Percentiles rank a stretch among this genome's conserved stretches.
Conservation (phyloP, 352 stramenopile genomes). For the Phytophthora ramorum region DNA sequence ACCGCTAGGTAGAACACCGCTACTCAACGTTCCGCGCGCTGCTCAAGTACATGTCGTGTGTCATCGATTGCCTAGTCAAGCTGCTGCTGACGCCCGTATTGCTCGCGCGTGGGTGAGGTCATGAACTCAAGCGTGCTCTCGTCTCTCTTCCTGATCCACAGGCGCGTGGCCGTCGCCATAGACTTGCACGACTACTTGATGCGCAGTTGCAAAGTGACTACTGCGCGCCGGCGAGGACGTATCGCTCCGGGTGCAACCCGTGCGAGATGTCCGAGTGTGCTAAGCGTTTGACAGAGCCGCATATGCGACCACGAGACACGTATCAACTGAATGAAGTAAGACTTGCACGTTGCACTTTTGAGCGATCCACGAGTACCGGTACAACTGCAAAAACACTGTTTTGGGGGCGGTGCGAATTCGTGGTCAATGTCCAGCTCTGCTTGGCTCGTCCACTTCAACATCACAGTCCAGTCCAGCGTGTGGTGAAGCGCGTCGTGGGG, state of each 20-base stretch:
- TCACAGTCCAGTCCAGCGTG: no score
- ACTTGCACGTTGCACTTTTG: no score
- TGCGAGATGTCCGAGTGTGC: conserved; percentile 55
- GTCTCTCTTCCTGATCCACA: conserved; percentile 35
- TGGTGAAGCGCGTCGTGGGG: not conserved
- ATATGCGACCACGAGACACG: not conserved
- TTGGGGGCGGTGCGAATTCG: no score
- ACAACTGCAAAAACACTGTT: no score
- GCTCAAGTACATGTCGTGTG: conserved; percentile 28
- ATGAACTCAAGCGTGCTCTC: conserved; percentile 41
- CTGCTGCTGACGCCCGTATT: conserved; percentile 59
- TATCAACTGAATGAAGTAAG: no score
- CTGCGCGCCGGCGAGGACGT: conserved; percentile 46
- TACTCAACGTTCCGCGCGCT: conserved; percentile 55
- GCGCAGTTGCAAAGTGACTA: conserved; percentile 18
- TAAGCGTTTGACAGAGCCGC: conserved; percentile 32
- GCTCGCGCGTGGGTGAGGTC: conserved; percentile 43
- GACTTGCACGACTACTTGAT: conserved; percentile 14
- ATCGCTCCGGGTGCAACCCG: conserved; percentile 33
- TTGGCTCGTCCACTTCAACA: not conserved
- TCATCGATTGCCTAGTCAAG: no score
- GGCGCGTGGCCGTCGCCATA: conserved; percentile 9
- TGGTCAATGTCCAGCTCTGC: no score
- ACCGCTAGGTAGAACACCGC: conserved; percentile 51
- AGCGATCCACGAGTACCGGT: no score